These are phyloP conservation scores for Teunomyces lycoperdinae DNA, from an alignment of 805 yeast species.

Conservation along the genomic window DNA sequence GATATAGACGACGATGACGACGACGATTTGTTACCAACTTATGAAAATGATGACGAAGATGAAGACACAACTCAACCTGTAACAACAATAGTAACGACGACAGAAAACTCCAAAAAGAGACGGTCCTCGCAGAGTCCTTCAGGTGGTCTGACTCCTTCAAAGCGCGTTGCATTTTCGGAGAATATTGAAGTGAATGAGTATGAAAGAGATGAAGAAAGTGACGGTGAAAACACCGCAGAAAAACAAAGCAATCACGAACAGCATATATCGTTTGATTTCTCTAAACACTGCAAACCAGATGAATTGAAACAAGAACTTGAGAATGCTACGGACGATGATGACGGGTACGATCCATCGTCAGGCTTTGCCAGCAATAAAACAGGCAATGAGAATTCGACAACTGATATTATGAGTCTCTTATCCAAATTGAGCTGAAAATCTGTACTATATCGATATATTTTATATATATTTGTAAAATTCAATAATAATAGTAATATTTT, in stretches of 20 bases:
- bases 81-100: neutral
- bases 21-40: constrained; percentile 12
- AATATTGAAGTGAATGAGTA: constrained; percentile 41
- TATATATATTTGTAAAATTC: no score
- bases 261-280: constrained; percentile 14
- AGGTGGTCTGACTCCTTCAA: constrained; percentile 25
- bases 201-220: constrained; percentile 34
- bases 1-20: constrained; percentile 17
- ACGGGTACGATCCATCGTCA: constrained; percentile 21
- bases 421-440: constrained; percentile 24
- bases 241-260: constrained; percentile 12
- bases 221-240: constrained; percentile 14
- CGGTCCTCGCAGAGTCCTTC: constrained; percentile 21
- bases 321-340: constrained; percentile 7
- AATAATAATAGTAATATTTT: no score
- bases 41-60: constrained; percentile 16
- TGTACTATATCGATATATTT: neutral
- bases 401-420: constrained; percentile 31
- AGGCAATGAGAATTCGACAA: constrained; percentile 5
- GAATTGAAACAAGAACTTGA: constrained; percentile 29
- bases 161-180: constrained; percentile 42
- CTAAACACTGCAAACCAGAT: constrained; percentile 29
- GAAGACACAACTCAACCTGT: constrained; percentile 8
- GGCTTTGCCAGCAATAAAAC: constrained; percentile 9
- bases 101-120: constrained; percentile 12